A percentile compares a stretch with the other conserved stretches of the same genome.
These are phyloP conservation scores for Schwanniomyces vanrijiae DNA, from an alignment of 805 yeast genomes.

Conservation along the genomic window DNA sequence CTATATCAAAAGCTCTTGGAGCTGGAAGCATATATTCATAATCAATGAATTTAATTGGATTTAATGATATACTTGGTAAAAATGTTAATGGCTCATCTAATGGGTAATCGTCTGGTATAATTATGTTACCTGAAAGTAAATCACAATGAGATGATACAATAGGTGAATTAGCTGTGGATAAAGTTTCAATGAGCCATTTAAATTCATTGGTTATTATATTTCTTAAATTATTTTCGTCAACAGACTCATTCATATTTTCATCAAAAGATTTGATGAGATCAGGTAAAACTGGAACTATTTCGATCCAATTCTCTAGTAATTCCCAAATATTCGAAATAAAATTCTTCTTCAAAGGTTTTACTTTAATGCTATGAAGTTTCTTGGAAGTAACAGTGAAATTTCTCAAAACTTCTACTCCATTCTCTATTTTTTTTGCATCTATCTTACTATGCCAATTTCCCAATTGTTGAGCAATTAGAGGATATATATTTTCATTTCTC, in stretches of 20 bases:
- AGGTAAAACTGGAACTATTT: conserved; percentile 54
- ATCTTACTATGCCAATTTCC: conserved; percentile 70
- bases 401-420: conserved; percentile 42
- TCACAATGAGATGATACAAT: conserved; percentile 70
- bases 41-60: conserved; percentile 61
- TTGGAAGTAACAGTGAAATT: conserved; percentile 20
- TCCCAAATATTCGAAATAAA: conserved; percentile 56
- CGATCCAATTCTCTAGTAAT: conserved; percentile 61
- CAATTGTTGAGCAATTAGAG: conserved; percentile 60
- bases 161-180: conserved; percentile 46
- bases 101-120: conserved; percentile 46
- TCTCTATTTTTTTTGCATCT: conserved; percentile 45
- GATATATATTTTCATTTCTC: conserved; percentile 45
- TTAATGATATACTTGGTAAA: conserved; percentile 20
- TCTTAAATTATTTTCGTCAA: conserved; percentile 26
- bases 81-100: conserved; percentile 6
- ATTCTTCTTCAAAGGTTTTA: conserved; percentile 20
- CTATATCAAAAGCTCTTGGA: conserved; percentile 72
- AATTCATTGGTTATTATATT: conserved; percentile 51
- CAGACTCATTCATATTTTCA: conserved; percentile 23
- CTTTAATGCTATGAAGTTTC: conserved; percentile 10
- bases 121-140: conserved; percentile 69
- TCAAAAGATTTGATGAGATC: conserved; percentile 36
- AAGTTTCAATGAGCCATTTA: conserved; percentile 48
- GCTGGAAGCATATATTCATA: conserved; percentile 73